A percentile compares a stretch with the other conserved stretches of the same genome.
phyloP scores from a whole-genome alignment of 139 green algal species.

The Pleodorina starrii region DNA sequence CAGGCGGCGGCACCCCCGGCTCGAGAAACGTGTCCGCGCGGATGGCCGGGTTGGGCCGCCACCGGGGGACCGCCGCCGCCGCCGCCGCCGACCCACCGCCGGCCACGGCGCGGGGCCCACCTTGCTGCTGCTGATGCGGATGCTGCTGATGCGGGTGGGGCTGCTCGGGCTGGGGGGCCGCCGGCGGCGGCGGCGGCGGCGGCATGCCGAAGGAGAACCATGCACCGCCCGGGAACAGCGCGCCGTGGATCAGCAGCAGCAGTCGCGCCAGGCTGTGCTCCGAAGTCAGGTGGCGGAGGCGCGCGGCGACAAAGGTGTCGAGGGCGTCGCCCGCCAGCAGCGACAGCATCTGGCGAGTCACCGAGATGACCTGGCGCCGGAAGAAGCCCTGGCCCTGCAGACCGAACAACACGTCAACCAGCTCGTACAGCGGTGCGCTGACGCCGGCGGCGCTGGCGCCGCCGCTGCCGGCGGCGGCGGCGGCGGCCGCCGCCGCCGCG shows the following conservation, averaged over 20 bases:
- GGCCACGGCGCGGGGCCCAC: neutral
- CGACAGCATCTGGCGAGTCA: constrained; percentile 78
- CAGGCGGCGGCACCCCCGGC: neutral
- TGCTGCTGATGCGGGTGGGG: neutral
- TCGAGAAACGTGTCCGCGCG: constrained; percentile 8
- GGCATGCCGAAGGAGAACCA: constrained; percentile 63
- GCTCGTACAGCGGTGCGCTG: constrained; percentile 74
- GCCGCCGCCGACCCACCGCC: neutral
- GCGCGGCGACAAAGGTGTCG: constrained; percentile 72
- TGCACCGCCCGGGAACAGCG: constrained; percentile 83
- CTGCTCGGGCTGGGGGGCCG: neutral
- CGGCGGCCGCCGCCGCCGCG: neutral
- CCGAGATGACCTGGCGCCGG: constrained; percentile 63
- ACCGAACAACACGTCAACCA: constrained; percentile 80
- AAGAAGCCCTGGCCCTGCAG: constrained; percentile 79
- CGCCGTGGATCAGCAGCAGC: constrained; percentile 73
- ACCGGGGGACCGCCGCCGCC: neutral
- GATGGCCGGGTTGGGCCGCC: constrained; percentile 21
- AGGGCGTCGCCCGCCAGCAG: constrained; percentile 84
- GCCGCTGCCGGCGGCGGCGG: neutral
- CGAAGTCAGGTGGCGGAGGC: constrained; percentile 67
- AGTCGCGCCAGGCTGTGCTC: constrained; percentile 78
- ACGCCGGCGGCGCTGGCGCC: constrained; percentile 54
- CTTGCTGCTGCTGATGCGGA: neutral
- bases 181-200: neutral